phyloP scores from a whole-genome alignment of 495 filamentous ascomycete genomes.

The Pseudevernia furfuracea region DNA sequence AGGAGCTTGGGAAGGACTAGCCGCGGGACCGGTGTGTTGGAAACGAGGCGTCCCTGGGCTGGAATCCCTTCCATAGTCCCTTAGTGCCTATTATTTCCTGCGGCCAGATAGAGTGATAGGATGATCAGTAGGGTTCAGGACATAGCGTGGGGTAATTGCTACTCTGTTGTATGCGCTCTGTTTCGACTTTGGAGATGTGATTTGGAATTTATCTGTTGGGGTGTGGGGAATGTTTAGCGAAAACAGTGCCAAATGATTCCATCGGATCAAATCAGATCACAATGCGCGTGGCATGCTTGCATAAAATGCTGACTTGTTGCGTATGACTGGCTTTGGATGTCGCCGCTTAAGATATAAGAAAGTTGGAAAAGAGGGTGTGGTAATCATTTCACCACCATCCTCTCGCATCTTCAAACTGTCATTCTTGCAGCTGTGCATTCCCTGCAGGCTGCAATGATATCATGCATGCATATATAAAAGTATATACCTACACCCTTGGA shows the following conservation, averaged over 20 bases:
- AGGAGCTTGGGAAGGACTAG: slow-evolving; percentile 4
- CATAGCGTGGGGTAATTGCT: slow-evolving; percentile 4
- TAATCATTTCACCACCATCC: too few species aligned
- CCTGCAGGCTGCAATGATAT: background rate
- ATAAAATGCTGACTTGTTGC: slow-evolving; percentile 4
- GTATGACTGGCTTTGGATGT: slow-evolving; percentile 1
- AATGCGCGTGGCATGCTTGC: slow-evolving; percentile 20
- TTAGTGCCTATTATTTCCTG: too few species aligned
- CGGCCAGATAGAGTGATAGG: too few species aligned
- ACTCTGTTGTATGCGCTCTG: background rate
- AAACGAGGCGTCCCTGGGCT: background rate
- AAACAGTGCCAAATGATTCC: too few species aligned
- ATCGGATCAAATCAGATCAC: slow-evolving; percentile 3
- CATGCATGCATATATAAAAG: background rate
- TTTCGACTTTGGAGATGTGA: background rate
- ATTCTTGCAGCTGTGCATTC: background rate
- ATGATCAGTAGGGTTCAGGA: background rate
- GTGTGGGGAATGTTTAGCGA: slow-evolving; percentile 8
- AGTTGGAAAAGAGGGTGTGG: background rate
- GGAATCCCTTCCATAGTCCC: too few species aligned
- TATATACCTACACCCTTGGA: too few species aligned
- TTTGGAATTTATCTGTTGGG: slow-evolving; percentile 3
- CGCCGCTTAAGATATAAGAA: too few species aligned
- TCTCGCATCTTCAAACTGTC: background rate
- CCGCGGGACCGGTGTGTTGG: slow-evolving; percentile 12